Conservation (phyloP, 2,329 filamentous ascomycete genomes). For the Conoideocrella luteorostrata region DNA sequence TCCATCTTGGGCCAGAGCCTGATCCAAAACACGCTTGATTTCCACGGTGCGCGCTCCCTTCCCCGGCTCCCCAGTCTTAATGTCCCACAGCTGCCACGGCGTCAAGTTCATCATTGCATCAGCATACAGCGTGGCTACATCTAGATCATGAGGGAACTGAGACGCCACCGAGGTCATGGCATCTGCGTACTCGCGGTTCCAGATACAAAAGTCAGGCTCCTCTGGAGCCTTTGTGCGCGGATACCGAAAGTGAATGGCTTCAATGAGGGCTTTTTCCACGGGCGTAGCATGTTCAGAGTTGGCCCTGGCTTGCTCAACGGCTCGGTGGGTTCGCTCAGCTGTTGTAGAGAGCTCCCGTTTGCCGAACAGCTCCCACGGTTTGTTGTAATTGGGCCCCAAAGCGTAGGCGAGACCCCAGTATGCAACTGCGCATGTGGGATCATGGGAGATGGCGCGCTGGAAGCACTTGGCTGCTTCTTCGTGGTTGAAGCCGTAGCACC, state of each 20-base stretch:
- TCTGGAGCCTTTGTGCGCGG: slow-evolving; percentile 39
- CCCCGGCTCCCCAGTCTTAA: slow-evolving; percentile 25
- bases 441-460: slow-evolving; percentile 47
- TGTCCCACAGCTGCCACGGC: slow-evolving; percentile 40
- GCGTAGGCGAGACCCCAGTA: slow-evolving; percentile 67
- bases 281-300: slow-evolving; percentile 17
- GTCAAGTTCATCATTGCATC: slow-evolving; percentile 43
- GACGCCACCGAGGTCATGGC: slow-evolving; percentile 32
- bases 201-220: slow-evolving; percentile 39
- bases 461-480: slow-evolving; percentile 64
- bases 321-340: slow-evolving; percentile 30
- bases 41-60: slow-evolving; percentile 26
- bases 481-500: slow-evolving; percentile 72
- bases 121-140: slow-evolving; percentile 29
- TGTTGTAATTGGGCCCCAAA: slow-evolving; percentile 70
- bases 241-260: slow-evolving; percentile 56
- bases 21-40: slow-evolving; percentile 27
- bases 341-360: slow-evolving; percentile 47
- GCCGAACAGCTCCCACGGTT: slow-evolving; percentile 69
- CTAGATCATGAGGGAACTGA: slow-evolving; percentile 32
- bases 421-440: slow-evolving; percentile 53
- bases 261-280: slow-evolving; percentile 55
- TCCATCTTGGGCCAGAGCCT: slow-evolving; percentile 39
- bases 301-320: slow-evolving; percentile 21
- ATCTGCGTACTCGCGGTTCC: slow-evolving; percentile 29